Evolutionary conservation across 176 grass and related monocot genomes (phyloP).

Genomic region (Luzula sylvatica): DNA sequence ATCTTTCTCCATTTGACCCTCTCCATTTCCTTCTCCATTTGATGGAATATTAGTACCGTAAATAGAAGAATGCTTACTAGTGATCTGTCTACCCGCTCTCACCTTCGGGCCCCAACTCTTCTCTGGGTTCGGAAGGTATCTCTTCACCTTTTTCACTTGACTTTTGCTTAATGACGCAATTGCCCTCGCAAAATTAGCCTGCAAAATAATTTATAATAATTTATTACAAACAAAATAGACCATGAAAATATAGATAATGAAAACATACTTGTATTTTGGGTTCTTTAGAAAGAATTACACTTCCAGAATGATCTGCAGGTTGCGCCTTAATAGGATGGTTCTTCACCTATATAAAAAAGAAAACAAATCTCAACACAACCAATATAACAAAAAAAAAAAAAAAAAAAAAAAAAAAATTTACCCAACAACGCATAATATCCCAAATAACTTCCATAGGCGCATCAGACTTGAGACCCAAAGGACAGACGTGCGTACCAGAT

Average conservation of each 20-base stretch:
- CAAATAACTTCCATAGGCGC: slow-evolving; percentile 93
- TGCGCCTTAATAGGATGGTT: slow-evolving; percentile 90
- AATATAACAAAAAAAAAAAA: slow-evolving; percentile 4
- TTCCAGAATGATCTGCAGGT: slow-evolving; percentile 41
- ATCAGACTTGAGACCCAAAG: slow-evolving; percentile 76
- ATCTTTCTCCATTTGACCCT: slow-evolving; percentile 16
- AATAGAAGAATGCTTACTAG: slow-evolving; percentile 70
- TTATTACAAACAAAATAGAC: too few species aligned
- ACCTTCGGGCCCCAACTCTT: slow-evolving; percentile 88
- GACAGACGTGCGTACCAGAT: slow-evolving; percentile 68
- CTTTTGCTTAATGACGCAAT: slow-evolving; percentile 72
- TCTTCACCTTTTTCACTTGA: slow-evolving; percentile 64
- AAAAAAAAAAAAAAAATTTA: slow-evolving; percentile 24
- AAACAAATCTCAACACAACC: neutral
- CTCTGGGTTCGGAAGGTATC: slow-evolving; percentile 89
- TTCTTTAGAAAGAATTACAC: slow-evolving; percentile 62
- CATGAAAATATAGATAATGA: slow-evolving; percentile 1
- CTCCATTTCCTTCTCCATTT: slow-evolving; percentile 15
- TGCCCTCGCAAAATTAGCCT: slow-evolving; percentile 81
- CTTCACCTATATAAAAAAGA: slow-evolving; percentile 45
- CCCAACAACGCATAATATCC: slow-evolving; percentile 99
- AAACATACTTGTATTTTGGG: slow-evolving; percentile 52
- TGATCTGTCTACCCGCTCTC: slow-evolving; percentile 75
- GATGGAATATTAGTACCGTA: slow-evolving; percentile 40
- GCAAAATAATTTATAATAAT: neutral